A percentile compares a stretch with the other conserved stretches of the same genome.
Evolutionary conservation across 164 flowering plant species (phyloP).

Genomic region (Kalanchoe fedtschenkoi): DNA sequence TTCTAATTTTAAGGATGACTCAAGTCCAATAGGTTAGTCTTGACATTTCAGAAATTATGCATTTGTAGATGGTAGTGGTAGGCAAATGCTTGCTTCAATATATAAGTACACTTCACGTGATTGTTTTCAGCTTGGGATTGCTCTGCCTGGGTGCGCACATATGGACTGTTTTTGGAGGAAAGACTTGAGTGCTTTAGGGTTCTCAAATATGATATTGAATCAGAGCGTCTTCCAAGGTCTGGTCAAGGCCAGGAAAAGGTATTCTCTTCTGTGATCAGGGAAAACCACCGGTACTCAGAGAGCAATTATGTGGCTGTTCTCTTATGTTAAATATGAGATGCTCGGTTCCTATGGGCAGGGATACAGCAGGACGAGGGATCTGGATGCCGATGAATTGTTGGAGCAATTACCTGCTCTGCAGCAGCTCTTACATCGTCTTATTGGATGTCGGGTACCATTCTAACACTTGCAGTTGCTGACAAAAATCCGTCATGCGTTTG

Average conservation of each 20-base stretch:
- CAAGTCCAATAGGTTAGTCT: slow-evolving; percentile 77
- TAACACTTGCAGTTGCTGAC: neutral
- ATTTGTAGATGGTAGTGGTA: neutral
- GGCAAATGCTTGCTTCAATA: neutral
- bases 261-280: neutral
- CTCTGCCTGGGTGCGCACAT: slow-evolving; percentile 98
- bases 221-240: slow-evolving; percentile 80
- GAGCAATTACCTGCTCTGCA: slow-evolving; percentile 95
- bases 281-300: neutral
- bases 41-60: neutral
- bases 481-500: neutral
- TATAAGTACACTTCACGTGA: neutral
- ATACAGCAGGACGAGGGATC: slow-evolving; percentile 79
- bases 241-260: slow-evolving; percentile 80
- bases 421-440: slow-evolving; percentile 80
- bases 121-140: slow-evolving; percentile 89
- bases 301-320: neutral
- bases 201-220: slow-evolving; percentile 89
- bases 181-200: slow-evolving; percentile 84
- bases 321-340: neutral
- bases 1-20: slow-evolving; percentile 94
- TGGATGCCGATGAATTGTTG: slow-evolving; percentile 74
- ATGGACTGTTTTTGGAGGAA: slow-evolving; percentile 88
- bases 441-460: slow-evolving; percentile 87
- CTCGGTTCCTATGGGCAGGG: slow-evolving; percentile 38